These are phyloP conservation scores for Penicillium thymicola DNA, from an alignment of 2,329 filamentous ascomycete genomes.

Conservation along the genomic window DNA sequence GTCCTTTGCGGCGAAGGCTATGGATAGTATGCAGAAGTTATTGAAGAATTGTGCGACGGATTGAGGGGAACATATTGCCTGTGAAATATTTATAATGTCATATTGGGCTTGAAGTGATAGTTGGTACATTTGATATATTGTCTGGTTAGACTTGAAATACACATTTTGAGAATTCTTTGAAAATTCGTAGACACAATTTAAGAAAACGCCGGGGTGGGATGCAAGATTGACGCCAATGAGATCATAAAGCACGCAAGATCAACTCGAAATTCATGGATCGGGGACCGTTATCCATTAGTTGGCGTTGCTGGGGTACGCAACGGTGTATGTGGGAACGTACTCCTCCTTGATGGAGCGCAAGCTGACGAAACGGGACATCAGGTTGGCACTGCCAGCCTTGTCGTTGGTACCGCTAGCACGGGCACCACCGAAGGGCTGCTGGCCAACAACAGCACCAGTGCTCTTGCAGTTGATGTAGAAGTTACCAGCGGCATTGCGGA, in stretches of 20 bases:
- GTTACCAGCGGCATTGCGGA: conserved; percentile 41
- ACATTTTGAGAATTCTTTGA: background rate
- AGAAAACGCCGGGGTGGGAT: conserved; percentile 21
- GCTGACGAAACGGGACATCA: conserved; percentile 65
- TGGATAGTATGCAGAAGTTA: conserved; percentile 48
- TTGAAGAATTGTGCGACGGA: conserved; percentile 37
- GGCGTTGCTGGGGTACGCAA: conserved; percentile 71
- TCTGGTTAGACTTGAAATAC: conserved; percentile 3
- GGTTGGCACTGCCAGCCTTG: conserved; percentile 65
- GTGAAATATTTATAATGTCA: background rate
- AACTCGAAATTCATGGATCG: background rate
- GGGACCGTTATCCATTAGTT: conserved; percentile 35
- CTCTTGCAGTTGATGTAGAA: conserved; percentile 49
- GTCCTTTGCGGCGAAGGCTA: conserved; percentile 52
- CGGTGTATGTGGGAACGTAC: conserved; percentile 61
- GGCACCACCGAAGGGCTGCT: conserved; percentile 69
- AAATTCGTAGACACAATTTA: background rate
- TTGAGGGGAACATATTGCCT: background rate
- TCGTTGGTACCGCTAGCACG: conserved; percentile 69
- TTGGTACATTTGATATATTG: conserved; percentile 2
- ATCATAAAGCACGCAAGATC: conserved; percentile 17
- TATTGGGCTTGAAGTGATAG: background rate
- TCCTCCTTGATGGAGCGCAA: conserved; percentile 71
- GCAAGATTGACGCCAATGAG: conserved; percentile 20
- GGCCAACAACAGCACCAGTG: conserved; percentile 68